These are phyloP conservation scores for Thecaphora thlaspeos DNA, from an alignment of 1,284 basidiomycete genomes.

Conservation along the genomic window DNA sequence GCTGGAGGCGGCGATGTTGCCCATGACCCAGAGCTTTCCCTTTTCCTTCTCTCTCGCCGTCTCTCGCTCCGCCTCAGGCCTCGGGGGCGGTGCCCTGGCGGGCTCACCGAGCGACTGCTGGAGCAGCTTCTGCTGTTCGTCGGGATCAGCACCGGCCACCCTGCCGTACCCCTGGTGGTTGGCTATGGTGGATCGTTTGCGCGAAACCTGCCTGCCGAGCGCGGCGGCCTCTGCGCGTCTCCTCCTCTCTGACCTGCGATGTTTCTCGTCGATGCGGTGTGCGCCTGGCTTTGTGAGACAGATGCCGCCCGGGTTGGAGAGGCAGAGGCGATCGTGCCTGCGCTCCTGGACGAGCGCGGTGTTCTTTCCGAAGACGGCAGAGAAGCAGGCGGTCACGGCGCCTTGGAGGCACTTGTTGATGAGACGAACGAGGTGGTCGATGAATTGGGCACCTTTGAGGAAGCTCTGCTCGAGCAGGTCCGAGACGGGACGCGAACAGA, in stretches of 20 bases:
- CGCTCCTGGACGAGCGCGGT: not conserved
- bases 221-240: not conserved
- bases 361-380: not conserved
- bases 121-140: not conserved
- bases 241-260: not conserved
- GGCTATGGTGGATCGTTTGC: not conserved
- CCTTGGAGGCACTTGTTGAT: not conserved
- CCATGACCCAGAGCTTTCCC: not conserved
- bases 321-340: not conserved
- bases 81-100: not conserved
- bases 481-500: not conserved
- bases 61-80: not conserved
- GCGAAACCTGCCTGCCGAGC: not conserved
- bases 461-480: not conserved
- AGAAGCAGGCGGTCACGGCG: not conserved
- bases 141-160: not conserved
- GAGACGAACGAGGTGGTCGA: slow-evolving; percentile 1
- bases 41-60: not conserved
- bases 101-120: not conserved
- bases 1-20: not conserved
- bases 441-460: not conserved
- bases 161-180: not conserved
- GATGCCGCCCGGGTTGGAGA: not conserved
- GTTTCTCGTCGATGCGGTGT: not conserved
- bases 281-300: too few species aligned